Base-by-base conservation (phyloP, 495 filamentous ascomycete genomes). In the Podospora conica region DNA sequence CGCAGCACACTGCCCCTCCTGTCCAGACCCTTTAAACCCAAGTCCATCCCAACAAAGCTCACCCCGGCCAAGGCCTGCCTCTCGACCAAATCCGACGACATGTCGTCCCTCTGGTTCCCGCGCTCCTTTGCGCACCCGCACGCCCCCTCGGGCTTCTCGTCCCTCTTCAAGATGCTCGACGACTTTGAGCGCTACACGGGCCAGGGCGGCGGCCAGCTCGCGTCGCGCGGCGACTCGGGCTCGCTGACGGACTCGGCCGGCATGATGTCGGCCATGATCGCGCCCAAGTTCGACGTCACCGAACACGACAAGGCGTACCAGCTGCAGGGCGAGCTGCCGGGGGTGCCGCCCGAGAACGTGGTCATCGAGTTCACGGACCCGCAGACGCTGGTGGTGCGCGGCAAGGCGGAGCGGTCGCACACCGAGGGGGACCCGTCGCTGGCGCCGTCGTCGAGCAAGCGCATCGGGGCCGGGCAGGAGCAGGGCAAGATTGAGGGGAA, bases 261-360 rank as follows among this genome's bases (percentile, higher is more conserved):
- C 9, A 3, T 31, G 29, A n/a, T 57, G 3, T 8, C 57, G 25
- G 63, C 12, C 33, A 40, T 62, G 54, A 70, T 74, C 64, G 53
- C 61, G 8, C 73, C 75, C 67, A 73, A 86, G 69, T 97, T 97
- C 78, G 94, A 97, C 73, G 83, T 96, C 54, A 82, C 84, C 66
- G 92, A 96, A 79, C 74, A 81, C 3, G 81, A 84, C 18, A 77
- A 87, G 18, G 75, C 75, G 65, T 98, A 94, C 75, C 82, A 90
- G 64, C 87, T 98, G 3, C 88, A 96, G 69, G 93, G 93, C 69
- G 94, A 98, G 75, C 84, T 97, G 0, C 93, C 94, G 0, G 94
- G 94, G 55, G 83, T 94, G 55, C 83, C 90, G 55, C 90, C 92
- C 72, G 85, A 89, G 67, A 84, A 96, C 70, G 79, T 97, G 66